Evolutionary conservation across 768 basidiomycete genomes (phyloP).

Genomic region (Suillus bovinus): DNA sequence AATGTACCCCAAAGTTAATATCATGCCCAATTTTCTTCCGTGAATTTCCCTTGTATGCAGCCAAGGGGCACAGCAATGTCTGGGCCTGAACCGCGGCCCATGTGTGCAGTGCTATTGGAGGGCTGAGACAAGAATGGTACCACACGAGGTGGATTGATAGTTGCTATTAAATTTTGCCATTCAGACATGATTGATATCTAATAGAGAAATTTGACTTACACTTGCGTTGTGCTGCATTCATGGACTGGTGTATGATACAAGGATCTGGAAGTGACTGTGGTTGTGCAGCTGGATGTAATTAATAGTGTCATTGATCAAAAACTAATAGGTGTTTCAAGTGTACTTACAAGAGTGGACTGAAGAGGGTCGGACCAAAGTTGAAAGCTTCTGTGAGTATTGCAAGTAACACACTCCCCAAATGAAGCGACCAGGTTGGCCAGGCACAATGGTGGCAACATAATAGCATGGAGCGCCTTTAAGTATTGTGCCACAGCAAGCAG

Average conservation of each 20-base stretch:
- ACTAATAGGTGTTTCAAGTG: neutral
- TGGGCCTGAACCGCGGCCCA: neutral
- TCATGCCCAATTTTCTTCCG: neutral
- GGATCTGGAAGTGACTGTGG: conserved; percentile 1
- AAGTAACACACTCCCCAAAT: conserved; percentile 8
- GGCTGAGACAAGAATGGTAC: neutral
- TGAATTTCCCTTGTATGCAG: neutral
- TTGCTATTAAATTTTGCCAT: conserved; percentile 1
- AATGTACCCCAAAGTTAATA: neutral
- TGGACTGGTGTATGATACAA: neutral
- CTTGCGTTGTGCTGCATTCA: neutral
- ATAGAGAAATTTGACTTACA: conserved; percentile 5
- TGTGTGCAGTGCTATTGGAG: neutral
- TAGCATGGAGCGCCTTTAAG: conserved; percentile 7
- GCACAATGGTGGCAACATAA: conserved; percentile 8
- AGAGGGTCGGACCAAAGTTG: neutral
- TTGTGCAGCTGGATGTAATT: neutral
- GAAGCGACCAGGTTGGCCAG: neutral
- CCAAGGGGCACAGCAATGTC: neutral
- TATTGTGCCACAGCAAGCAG: conserved; percentile 1
- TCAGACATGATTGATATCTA: neutral
- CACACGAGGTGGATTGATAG: conserved; percentile 4
- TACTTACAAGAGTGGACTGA: neutral
- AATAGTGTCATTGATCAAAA: neutral
- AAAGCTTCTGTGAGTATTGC: conserved; percentile 7